phyloP scores from a whole-genome alignment of 2,329 filamentous ascomycete genomes.

The Blastomyces parvus region DNA sequence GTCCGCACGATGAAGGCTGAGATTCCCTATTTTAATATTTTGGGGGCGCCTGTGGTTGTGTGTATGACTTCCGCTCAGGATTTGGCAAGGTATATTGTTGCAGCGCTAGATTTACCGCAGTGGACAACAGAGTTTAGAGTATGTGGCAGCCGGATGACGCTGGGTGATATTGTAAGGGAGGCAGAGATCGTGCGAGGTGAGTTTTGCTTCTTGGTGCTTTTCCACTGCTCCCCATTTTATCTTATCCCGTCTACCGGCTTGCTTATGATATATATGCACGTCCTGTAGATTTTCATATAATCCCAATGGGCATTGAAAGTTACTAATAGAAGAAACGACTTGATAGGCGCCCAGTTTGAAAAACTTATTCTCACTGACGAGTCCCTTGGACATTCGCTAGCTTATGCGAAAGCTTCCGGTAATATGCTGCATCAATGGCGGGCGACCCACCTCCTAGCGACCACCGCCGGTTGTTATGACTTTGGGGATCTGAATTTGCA shows the following conservation, averaged over 20 bases:
- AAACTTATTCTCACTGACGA: conserved; percentile 19
- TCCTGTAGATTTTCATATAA: background rate
- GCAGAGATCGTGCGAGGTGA: conserved; percentile 41
- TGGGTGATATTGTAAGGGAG: conserved; percentile 51
- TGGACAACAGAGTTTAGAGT: conserved; percentile 64
- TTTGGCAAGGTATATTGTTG: conserved; percentile 58
- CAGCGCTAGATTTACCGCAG: conserved; percentile 51
- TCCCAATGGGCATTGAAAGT: background rate
- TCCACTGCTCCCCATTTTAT: background rate
- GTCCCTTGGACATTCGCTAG: conserved; percentile 20
- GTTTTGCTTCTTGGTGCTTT: conserved; percentile 2
- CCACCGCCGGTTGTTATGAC: conserved; percentile 58
- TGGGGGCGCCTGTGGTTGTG: conserved; percentile 47
- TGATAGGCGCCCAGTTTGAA: conserved; percentile 20
- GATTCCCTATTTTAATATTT: conserved; percentile 47
- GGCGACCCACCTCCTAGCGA: conserved; percentile 55
- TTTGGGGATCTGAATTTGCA: conserved; percentile 55
- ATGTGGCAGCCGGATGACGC: conserved; percentile 55
- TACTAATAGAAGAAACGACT: background rate
- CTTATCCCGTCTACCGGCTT: conserved; percentile 9
- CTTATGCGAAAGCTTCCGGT: conserved; percentile 25
- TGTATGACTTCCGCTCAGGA: conserved; percentile 62
- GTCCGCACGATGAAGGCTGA: conserved; percentile 49
- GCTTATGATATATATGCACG: background rate
- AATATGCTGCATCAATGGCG: conserved; percentile 31